A percentile compares a stretch with the other conserved stretches of the same genome.
phyloP scores from a whole-genome alignment of 163 green algal species.

The Chlamydomonas reinhardtii region DNA sequence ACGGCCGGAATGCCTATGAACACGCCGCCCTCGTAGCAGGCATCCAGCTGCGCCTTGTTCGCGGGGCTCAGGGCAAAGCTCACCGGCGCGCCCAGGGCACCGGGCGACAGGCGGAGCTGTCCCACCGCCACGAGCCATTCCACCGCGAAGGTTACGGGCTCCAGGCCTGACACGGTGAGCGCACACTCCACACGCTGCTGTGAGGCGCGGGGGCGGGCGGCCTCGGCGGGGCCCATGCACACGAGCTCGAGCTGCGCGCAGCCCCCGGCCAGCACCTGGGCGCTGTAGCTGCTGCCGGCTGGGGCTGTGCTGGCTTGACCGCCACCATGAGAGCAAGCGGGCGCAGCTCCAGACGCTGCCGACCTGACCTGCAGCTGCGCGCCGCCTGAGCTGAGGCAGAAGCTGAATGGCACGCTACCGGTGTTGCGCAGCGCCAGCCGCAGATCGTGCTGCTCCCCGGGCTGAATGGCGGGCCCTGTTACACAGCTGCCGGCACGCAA shows the following conservation, averaged over 20 bases:
- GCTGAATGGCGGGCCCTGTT: background rate
- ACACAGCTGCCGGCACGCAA: background rate
- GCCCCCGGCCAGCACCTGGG: background rate
- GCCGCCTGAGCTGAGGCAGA: background rate
- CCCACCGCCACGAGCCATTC: background rate
- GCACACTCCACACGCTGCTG: background rate
- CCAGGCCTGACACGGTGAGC: slow-evolving; percentile 7
- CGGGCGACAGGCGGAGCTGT: background rate
- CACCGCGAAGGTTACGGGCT: background rate
- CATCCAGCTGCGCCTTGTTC: background rate
- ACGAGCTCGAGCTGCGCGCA: background rate
- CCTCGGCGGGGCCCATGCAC: background rate
- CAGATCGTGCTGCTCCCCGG: background rate
- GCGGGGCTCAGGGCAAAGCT: background rate
- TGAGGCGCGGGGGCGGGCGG: no score
- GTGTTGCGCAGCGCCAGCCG: slow-evolving; percentile 10
- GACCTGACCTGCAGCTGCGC: background rate
- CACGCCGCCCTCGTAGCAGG: background rate
- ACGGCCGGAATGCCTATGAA: background rate
- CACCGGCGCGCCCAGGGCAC: background rate
- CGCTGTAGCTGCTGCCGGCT: no score
- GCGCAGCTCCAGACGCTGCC: background rate
- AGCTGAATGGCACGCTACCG: background rate
- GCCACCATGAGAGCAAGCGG: no score
- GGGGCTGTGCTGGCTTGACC: no score